These are phyloP conservation scores for Adiantum capillusveneris DNA, from an alignment of 75 land plant species.

Conservation along the genomic window DNA sequence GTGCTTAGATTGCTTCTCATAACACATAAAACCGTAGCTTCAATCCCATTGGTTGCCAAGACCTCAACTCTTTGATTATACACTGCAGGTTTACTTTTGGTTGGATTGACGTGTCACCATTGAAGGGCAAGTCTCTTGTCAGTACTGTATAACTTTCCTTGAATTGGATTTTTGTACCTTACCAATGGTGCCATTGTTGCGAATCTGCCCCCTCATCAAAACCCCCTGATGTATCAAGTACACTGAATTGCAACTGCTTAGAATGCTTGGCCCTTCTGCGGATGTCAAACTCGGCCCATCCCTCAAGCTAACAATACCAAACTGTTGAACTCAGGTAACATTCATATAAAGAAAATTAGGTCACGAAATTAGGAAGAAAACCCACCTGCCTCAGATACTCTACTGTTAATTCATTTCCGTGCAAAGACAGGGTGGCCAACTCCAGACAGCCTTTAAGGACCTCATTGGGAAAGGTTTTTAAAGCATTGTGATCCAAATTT, in stretches of 20 bases:
- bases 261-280: constrained; percentile 9
- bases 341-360: too few relatives aligned
- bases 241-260: constrained; percentile 4
- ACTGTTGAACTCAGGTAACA: neutral
- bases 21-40: too few relatives aligned
- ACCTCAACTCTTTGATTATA: too few relatives aligned
- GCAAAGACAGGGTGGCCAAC: constrained; percentile 2
- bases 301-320: neutral
- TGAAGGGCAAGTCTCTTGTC: too few relatives aligned
- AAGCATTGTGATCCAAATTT: neutral
- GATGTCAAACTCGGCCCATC: constrained; percentile 9
- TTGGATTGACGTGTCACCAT: too few relatives aligned
- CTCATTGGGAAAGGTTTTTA: neutral
- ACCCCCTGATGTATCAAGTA: constrained; percentile 5
- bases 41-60: too few relatives aligned
- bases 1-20: too few relatives aligned
- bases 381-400: constrained; percentile 5
- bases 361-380: too few relatives aligned
- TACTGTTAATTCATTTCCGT: constrained; percentile 3
- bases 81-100: too few relatives aligned
- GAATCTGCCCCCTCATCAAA: constrained; percentile 14
- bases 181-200: neutral
- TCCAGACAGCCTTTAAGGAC: constrained; percentile 6
- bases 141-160: too few relatives aligned
- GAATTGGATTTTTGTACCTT: too few relatives aligned